phyloP scores from a whole-genome alignment of 2,329 filamentous ascomycete genomes.

The Seiridium unicorne region DNA sequence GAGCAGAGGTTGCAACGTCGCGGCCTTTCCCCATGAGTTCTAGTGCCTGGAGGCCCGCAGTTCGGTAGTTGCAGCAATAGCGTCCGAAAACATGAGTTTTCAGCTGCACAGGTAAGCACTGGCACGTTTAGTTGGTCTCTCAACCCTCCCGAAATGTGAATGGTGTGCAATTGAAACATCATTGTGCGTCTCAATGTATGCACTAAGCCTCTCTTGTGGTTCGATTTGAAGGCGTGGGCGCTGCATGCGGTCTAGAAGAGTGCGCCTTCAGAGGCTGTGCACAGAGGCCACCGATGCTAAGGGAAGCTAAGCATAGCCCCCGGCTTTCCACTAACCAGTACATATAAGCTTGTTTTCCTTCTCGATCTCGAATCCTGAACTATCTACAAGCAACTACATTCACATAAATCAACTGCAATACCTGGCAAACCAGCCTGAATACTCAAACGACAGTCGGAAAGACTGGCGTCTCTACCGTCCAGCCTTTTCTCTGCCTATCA shows the following conservation, averaged over 20 bases:
- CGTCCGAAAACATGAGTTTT: not conserved
- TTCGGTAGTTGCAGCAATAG: not conserved
- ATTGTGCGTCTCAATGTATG: not conserved
- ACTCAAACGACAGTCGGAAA: not conserved
- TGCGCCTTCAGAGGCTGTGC: too few relatives aligned
- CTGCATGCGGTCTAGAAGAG: too few relatives aligned
- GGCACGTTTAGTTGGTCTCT: too few relatives aligned
- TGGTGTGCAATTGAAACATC: not conserved
- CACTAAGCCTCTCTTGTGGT: not conserved
- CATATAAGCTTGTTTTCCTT: too few relatives aligned
- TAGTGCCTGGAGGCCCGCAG: not conserved
- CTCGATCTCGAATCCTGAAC: too few relatives aligned
- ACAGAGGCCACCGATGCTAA: too few relatives aligned
- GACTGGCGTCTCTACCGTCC: not conserved
- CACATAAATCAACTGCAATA: too few relatives aligned
- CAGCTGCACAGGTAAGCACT: not conserved
- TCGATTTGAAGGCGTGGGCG: not conserved
- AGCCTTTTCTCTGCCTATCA: too few relatives aligned
- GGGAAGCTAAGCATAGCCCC: too few relatives aligned
- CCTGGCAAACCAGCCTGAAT: too few relatives aligned
- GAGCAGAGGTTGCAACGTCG: not conserved
- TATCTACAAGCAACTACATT: too few relatives aligned
- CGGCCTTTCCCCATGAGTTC: not conserved
- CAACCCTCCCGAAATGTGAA: not conserved
- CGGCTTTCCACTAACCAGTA: too few relatives aligned